Percentiles rank a stretch among this genome's conserved stretches.
These are phyloP conservation scores for Paragyromitra xinjiangensis DNA, from an alignment of 495 filamentous ascomycete genomes.

Conservation along the genomic window DNA sequence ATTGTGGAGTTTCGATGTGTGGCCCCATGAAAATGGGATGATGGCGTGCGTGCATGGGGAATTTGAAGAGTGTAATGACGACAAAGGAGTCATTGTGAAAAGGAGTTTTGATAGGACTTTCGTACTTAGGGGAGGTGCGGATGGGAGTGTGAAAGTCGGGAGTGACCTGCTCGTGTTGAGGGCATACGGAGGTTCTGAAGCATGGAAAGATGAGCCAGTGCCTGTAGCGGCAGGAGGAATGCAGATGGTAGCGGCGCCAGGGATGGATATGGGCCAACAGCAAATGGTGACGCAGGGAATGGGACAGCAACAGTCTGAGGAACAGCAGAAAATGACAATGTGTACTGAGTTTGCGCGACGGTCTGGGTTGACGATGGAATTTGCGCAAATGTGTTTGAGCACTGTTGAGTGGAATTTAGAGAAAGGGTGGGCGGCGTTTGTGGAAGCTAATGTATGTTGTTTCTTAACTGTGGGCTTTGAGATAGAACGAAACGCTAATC, in stretches of 20 bases:
- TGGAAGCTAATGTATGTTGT: conserved; percentile 63
- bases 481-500: not conserved
- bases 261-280: conserved; percentile 34
- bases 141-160: conserved; percentile 74
- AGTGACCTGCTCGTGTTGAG: conserved; percentile 80
- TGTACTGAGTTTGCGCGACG: conserved; percentile 71
- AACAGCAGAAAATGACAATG: conserved; percentile 69
- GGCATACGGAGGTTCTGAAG: conserved; percentile 69
- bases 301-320: conserved; percentile 56
- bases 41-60: conserved; percentile 82
- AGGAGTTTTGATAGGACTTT: conserved; percentile 89
- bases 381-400: conserved; percentile 74
- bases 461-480: not conserved
- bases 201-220: conserved; percentile 64
- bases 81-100: conserved; percentile 64
- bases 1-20: conserved; percentile 82
- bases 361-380: conserved; percentile 77
- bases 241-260: conserved; percentile 20
- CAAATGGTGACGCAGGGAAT: conserved; percentile 7
- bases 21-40: conserved; percentile 77
- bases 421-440: conserved; percentile 72
- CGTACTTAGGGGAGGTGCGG: conserved; percentile 77
- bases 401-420: conserved; percentile 78
- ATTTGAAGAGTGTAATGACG: conserved; percentile 76
- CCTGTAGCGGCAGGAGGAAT: conserved; percentile 37